These are phyloP conservation scores for Senna tora DNA, from an alignment of 306 rosid genomes.

Conservation along the genomic window DNA sequence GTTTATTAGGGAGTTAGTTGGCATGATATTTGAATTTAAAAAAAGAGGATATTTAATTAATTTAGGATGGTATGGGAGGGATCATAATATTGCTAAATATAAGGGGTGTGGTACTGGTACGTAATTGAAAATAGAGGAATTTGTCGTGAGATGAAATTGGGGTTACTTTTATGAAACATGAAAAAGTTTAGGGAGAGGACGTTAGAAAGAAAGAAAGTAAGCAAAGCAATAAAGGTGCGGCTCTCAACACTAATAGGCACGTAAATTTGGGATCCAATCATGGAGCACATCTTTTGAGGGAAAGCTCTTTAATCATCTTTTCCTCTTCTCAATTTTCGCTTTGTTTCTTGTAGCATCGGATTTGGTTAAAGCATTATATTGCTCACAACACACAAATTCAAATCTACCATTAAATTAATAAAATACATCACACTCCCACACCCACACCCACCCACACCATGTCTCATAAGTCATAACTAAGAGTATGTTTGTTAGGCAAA, in stretches of 20 bases:
- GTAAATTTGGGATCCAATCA: constrained; percentile 54
- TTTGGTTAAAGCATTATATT: constrained; percentile 42
- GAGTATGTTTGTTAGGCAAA: too few relatives aligned
- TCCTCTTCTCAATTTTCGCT: constrained; percentile 3
- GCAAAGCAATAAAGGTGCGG: constrained; percentile 42
- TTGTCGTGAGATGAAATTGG: constrained; percentile 13
- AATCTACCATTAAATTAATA: too few relatives aligned
- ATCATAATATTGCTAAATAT: too few relatives aligned
- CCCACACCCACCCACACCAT: too few relatives aligned
- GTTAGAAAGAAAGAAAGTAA: constrained; percentile 11
- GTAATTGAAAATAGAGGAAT: neutral
- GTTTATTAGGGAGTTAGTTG: neutral
- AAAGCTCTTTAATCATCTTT: constrained; percentile 41
- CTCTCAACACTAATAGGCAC: constrained; percentile 31
- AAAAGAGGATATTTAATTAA: too few relatives aligned
- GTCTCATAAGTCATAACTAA: too few relatives aligned
- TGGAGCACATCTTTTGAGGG: constrained; percentile 54
- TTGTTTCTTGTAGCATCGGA: constrained; percentile 40
- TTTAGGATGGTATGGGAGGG: too few relatives aligned
- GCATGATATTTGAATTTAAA: too few relatives aligned
- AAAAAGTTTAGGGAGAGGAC: neutral
- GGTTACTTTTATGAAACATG: neutral
- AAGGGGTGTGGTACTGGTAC: neutral
- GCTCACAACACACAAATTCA: too few relatives aligned
- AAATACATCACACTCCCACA: too few relatives aligned